Evolutionary conservation across 495 filamentous ascomycete species (phyloP), one percentile per base, ranked within the genome.

Genomic region (Thozetella sp.): DNA sequence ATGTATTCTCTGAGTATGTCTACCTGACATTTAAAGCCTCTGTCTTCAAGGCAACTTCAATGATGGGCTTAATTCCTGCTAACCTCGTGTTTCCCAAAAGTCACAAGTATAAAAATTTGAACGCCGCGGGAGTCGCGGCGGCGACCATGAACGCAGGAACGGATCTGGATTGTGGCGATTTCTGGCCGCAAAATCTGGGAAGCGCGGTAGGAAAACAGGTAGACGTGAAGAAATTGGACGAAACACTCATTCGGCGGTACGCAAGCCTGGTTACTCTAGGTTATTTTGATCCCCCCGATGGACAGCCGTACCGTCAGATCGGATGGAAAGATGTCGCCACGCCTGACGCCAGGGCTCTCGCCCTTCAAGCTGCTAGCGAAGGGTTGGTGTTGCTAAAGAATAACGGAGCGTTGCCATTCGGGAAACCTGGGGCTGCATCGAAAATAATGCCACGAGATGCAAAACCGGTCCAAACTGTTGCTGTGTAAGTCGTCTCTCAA

Each of bases 351-450:
- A 77, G 83, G 70, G 73, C 77, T 30, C 74, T 90, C 19, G 81
- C 87, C 0, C 77, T 84, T 51, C 74, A 80, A 59, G 86, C 86
- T 0, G 86, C 86, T 0, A 80, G 81, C 3, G 80, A 86, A 60
- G 82, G 87, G 0, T 81, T 86, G 23, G 80, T 83, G 9, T 71
- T 90, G 2, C 73, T 88, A 9, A 88, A 89, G 74, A 90, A 90
- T 56, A 81, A 86, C 25, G 83, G 76, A 22, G 72, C 72, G 13
- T 67, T 89, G 1, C 86, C 86, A 0, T 67, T 86, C 2, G 70
- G 74, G 0, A 59, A 71, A 15, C 66, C 65, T 4, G 45, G 63
- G 4, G 64, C 65, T 19, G n/a, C 43, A 15, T 48, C 43, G 4
- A 11, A n/a, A 48, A n/a, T 48, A 20, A 3, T n/a, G 10, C 4